These are phyloP conservation scores for Paramyrothecium sp. DNA, from an alignment of 2,329 filamentous ascomycete species.

Conservation along the genomic window DNA sequence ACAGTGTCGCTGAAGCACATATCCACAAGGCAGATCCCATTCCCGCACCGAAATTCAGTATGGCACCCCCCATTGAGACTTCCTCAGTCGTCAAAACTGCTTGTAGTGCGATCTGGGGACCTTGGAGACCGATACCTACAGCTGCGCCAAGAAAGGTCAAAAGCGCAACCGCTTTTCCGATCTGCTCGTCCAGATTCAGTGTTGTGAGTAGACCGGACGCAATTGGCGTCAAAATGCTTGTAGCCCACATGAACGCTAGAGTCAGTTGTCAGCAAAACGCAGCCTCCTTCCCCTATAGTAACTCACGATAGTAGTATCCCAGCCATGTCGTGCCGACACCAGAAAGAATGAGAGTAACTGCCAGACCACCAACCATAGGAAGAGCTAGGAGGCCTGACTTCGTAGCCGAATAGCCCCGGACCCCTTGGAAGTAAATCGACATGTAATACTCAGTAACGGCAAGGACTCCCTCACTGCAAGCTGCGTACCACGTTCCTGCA, in stretches of 20 bases:
- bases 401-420: slow-evolving; percentile 15
- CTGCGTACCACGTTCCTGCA: slow-evolving; percentile 18
- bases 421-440: slow-evolving; percentile 22
- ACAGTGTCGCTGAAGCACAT: slow-evolving; percentile 19
- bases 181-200: slow-evolving; percentile 14
- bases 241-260: slow-evolving; percentile 19
- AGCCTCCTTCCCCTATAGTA: accelerated
- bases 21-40: slow-evolving; percentile 21
- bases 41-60: slow-evolving; percentile 16
- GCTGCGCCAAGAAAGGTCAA: slow-evolving; percentile 16
- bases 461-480: slow-evolving; percentile 17
- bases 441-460: slow-evolving; percentile 21
- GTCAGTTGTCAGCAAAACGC: neutral
- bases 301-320: slow-evolving; percentile 21
- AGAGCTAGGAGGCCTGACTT: slow-evolving; percentile 16
- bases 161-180: slow-evolving; percentile 14
- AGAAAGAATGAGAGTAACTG: slow-evolving; percentile 13
- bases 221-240: slow-evolving; percentile 15
- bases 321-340: slow-evolving; percentile 16
- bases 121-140: slow-evolving; percentile 18
- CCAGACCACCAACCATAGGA: slow-evolving; percentile 17
- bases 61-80: slow-evolving; percentile 17
- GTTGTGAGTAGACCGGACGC: slow-evolving; percentile 19
- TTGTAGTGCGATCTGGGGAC: slow-evolving; percentile 15
- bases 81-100: slow-evolving; percentile 15